Conservation (phyloP, 345 rosid genomes). For the Excoecaria cochinchinensis region DNA sequence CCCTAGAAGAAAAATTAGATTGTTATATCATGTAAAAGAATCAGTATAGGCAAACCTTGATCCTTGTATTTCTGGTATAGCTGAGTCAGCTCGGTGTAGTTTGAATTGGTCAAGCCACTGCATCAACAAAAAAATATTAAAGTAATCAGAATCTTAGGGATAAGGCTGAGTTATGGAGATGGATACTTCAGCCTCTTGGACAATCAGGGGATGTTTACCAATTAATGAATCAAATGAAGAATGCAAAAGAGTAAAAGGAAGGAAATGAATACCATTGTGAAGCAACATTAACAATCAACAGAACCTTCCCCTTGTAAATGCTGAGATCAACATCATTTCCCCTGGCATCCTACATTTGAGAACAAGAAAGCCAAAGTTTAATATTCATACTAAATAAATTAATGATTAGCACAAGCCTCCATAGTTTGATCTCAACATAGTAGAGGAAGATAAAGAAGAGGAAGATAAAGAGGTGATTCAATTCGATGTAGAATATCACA, state of each 20-base stretch:
- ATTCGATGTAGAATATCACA: too few species aligned
- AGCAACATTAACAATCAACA: constrained; percentile 92
- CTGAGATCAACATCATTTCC: constrained; percentile 76
- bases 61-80: constrained; percentile 78
- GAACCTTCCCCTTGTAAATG: constrained; percentile 81
- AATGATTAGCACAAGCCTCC: too few species aligned
- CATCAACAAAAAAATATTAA: constrained; percentile 20
- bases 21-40: background rate
- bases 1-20: background rate
- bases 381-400: too few species aligned
- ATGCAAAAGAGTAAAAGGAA: background rate
- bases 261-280: constrained; percentile 66
- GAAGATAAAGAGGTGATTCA: too few species aligned
- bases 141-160: background rate
- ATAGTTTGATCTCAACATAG: too few species aligned
- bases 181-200: background rate
- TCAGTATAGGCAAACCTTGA: constrained; percentile 51
- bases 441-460: too few species aligned
- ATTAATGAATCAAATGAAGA: background rate
- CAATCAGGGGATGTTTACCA: background rate
- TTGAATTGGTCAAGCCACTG: constrained; percentile 92
- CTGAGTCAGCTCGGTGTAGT: constrained; percentile 82
- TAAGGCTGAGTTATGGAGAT: background rate
- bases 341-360: constrained; percentile 58
- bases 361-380: background rate